These are phyloP conservation scores for Gypsophila paniculata DNA, from an alignment of 179 eudicot genomes.

Conservation along the genomic window DNA sequence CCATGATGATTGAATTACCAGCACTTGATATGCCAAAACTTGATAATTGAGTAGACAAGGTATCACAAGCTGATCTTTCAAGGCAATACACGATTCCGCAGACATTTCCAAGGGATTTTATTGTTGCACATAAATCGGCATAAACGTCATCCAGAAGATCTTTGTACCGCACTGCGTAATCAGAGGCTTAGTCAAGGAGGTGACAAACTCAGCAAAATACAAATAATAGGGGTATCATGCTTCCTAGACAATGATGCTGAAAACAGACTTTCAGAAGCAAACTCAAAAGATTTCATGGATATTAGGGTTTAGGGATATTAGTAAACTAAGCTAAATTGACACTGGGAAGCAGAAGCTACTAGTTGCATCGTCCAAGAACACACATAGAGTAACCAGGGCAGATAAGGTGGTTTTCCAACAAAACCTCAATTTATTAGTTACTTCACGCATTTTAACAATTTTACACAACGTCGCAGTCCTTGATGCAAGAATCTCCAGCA, in stretches of 20 bases:
- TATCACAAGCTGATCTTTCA: constrained; percentile 84
- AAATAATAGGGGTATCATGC: neutral
- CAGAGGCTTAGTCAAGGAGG: constrained; percentile 23
- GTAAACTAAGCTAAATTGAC: constrained; percentile 12
- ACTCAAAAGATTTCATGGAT: neutral
- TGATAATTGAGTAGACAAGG: constrained; percentile 64
- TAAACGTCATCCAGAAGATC: constrained; percentile 77
- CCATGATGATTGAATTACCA: constrained; percentile 37
- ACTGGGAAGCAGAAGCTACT: neutral
- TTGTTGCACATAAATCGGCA: constrained; percentile 60
- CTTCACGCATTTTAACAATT: neutral
- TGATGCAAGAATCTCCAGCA: neutral
- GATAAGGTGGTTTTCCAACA: neutral
- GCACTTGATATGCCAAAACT: constrained; percentile 71
- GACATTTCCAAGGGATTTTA: constrained; percentile 65
- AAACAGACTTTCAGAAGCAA: constrained; percentile 1
- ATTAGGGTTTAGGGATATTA: neutral
- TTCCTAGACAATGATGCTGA: constrained; percentile 5
- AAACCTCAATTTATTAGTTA: neutral
- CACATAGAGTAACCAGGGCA: neutral
- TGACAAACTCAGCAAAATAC: constrained; percentile 11
- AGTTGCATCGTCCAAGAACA: neutral
- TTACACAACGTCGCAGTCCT: neutral
- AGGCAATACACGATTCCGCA: constrained; percentile 94
- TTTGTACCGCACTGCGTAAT: constrained; percentile 77